A percentile compares a stretch with the other conserved stretches of the same genome.
Conservation (phyloP, 2,329 filamentous ascomycete species). For the Colletotrichum lupini region DNA sequence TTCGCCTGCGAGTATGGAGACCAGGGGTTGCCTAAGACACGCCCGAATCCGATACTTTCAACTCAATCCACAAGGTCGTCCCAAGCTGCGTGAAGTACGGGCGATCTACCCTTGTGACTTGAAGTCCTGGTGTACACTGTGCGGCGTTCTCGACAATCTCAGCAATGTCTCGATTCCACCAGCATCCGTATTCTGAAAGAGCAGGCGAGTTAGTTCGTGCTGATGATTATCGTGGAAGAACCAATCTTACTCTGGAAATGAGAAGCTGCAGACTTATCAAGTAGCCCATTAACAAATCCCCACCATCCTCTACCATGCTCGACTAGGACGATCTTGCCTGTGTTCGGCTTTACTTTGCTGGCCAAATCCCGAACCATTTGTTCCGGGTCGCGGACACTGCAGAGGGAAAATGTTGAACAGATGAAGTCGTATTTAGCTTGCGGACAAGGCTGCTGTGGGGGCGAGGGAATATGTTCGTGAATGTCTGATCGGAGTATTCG, state of each 20-base stretch:
- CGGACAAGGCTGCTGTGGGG: slow-evolving; percentile 40
- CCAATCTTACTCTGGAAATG: slow-evolving; percentile 58
- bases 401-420: slow-evolving; percentile 73
- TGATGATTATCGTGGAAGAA: neutral
- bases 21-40: neutral
- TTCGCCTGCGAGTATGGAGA: neutral
- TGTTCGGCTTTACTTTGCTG: slow-evolving; percentile 60
- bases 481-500: slow-evolving; percentile 63
- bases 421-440: slow-evolving; percentile 68
- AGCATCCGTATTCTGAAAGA: slow-evolving; percentile 65
- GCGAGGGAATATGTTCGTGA: slow-evolving; percentile 53
- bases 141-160: slow-evolving; percentile 63
- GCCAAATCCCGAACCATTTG: slow-evolving; percentile 65
- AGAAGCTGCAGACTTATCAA: slow-evolving; percentile 64
- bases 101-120: slow-evolving; percentile 65
- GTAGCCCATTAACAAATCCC: slow-evolving; percentile 63
- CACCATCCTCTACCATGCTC: slow-evolving; percentile 71
- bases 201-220: neutral
- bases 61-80: slow-evolving; percentile 69
- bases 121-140: slow-evolving; percentile 60
- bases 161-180: slow-evolving; percentile 75
- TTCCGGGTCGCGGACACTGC: slow-evolving; percentile 69
- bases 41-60: slow-evolving; percentile 51
- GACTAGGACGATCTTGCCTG: slow-evolving; percentile 69
- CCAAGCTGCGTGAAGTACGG: slow-evolving; percentile 65